Base-by-base conservation (phyloP, 1,284 basidiomycete genomes). In the Leccinum cinnamomeum region DNA sequence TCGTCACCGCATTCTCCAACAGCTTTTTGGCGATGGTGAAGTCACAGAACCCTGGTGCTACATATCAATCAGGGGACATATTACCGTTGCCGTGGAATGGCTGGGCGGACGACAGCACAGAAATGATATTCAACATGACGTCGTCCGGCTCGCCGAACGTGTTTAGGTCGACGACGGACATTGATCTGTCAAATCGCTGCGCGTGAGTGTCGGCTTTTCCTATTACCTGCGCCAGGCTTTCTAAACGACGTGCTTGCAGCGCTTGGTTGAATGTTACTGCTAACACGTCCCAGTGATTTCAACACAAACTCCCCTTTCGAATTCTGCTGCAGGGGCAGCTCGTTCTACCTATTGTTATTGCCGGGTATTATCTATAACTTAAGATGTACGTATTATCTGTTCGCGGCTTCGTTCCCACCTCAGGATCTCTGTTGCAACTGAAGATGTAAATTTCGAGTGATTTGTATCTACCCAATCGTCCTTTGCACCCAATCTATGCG, bases 1-100 rank as follows among this genome's bases (percentile, higher is more conserved):
- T 74, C 58, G 58, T 62, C 5, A 67, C 61, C 33, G 62, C 72
- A 3, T 75, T 74, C 50, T 66, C 69, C 7, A 63, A 66, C 30
- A 59, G 59, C 7, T 75, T 75, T 44, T 18, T 74, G 55, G 62
- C 68, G 18, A 56, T 71, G 54, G 67, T 60, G 10, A 68, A 53
- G 23, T 71, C 59, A 1, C 28, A 57, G 33, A 58, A 67, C 39
- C 67, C 68, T 0, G 53, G 56, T 37, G 28, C 12, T 12, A 63
- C 59, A 35, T 72, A 65, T 41, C 23, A 68, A n/a, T 16, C 64
- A 3, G 56, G 55, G n/a, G 64, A 70, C 23, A 59, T 62, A 33
- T 64, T 65, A 2, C 72, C 71, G 3, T 37, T 41, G 2, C 3
- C 50, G 1, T 72, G 72, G 72, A 48, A 54, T 1, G 18, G 7